Evolutionary conservation across 208 protist genomes (phyloP).

Genomic region (Leishmania arabica): DNA sequence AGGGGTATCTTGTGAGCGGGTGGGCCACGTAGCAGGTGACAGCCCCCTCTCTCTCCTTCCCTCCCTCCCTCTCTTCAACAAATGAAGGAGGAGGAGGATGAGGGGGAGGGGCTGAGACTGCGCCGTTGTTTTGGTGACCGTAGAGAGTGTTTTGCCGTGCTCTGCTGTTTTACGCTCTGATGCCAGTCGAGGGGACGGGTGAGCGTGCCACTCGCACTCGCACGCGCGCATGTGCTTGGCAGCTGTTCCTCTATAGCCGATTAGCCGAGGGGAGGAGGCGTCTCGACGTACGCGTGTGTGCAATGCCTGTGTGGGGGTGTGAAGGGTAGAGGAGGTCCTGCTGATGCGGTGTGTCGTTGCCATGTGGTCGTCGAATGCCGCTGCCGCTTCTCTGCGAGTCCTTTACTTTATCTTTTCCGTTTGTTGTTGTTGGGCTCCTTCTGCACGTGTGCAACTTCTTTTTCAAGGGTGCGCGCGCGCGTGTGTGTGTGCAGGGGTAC

Average conservation of each 20-base stretch:
- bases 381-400: neutral
- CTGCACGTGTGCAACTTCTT: neutral
- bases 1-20: neutral
- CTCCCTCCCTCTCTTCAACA: neutral
- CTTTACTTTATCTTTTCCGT: neutral
- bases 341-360: neutral
- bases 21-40: neutral
- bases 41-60: too few relatives aligned
- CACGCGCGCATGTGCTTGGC: neutral
- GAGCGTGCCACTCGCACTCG: neutral
- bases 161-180: neutral
- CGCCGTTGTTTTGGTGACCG: neutral
- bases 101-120: too few relatives aligned
- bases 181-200: neutral
- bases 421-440: neutral
- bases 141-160: neutral
- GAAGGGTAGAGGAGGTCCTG: neutral
- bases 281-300: neutral
- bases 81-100: too few relatives aligned
- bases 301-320: neutral
- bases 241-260: neutral
- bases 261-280: neutral
- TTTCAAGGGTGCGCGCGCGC: neutral
- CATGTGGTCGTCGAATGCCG: neutral
- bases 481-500: neutral